These are phyloP conservation scores for Pythium myriotylum DNA, from an alignment of 352 stramenopile species.

Conservation along the genomic window DNA sequence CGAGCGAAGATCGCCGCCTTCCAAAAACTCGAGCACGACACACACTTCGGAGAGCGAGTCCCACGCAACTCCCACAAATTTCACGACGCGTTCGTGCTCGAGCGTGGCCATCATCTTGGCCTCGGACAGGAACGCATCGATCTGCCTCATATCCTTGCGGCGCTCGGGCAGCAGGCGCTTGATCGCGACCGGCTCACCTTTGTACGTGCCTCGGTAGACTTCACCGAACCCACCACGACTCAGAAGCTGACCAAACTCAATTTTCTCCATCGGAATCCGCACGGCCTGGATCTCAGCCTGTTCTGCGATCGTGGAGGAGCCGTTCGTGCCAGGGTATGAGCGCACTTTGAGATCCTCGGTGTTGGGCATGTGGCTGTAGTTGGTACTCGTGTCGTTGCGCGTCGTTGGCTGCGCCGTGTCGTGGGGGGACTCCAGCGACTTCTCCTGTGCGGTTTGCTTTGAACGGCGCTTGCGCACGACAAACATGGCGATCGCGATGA, in stretches of 20 bases:
- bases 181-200: conserved; percentile 11
- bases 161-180: conserved; percentile 16
- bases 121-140: conserved; percentile 27
- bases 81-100: conserved; percentile 26
- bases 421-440: conserved; percentile 21
- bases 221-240: conserved; percentile 21
- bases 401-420: conserved; percentile 1
- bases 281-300: conserved; percentile 37
- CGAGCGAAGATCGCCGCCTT: conserved; percentile 42
- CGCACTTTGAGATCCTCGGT: conserved; percentile 8
- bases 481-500: conserved; percentile 18
- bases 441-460: conserved; percentile 33
- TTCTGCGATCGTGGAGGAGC: conserved; percentile 28
- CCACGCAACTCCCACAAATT: conserved; percentile 53
- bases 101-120: conserved; percentile 33
- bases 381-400: conserved; percentile 6
- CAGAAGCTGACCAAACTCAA: conserved; percentile 3
- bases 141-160: conserved; percentile 11
- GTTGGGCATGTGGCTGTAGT: conserved; percentile 20
- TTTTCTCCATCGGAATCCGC: conserved; percentile 28
- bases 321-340: background rate
- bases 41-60: conserved; percentile 40
- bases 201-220: conserved; percentile 26
- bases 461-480: conserved; percentile 19
- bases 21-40: conserved; percentile 49